These are phyloP conservation scores for Daldinia vernicosa DNA, from an alignment of 495 filamentous ascomycete species.

Conservation along the genomic window DNA sequence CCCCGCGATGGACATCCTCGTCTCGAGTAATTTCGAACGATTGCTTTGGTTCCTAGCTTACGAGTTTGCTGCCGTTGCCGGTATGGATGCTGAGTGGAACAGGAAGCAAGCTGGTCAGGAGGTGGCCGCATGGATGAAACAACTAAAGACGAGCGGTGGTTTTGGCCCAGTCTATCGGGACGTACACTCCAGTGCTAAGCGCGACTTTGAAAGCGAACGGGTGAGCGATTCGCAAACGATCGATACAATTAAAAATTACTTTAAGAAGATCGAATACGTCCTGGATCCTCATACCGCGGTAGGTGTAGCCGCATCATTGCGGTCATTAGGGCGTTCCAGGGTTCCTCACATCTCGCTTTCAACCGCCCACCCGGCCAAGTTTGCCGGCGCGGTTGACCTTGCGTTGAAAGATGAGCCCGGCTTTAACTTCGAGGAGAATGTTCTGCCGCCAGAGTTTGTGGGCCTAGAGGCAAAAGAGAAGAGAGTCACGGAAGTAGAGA, in stretches of 20 bases:
- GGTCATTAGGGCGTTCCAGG: constrained; percentile 66
- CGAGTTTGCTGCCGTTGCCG: constrained; percentile 61
- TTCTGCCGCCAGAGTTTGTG: constrained; percentile 81
- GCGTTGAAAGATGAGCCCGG: constrained; percentile 72
- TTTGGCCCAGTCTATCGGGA: constrained; percentile 74
- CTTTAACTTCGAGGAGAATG: constrained; percentile 74
- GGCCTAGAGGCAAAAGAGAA: constrained; percentile 73
- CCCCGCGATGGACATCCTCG: constrained; percentile 97
- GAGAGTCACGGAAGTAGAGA: constrained; percentile 64
- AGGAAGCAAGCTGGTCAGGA: constrained; percentile 70
- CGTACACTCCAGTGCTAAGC: constrained; percentile 70
- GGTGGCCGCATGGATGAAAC: constrained; percentile 74
- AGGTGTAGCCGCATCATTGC: constrained; percentile 74
- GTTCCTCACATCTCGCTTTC: constrained; percentile 79
- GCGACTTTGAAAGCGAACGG: constrained; percentile 81
- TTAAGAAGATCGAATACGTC: constrained; percentile 73
- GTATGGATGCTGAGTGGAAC: constrained; percentile 67
- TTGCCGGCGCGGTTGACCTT: constrained; percentile 77
- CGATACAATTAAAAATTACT: constrained; percentile 73
- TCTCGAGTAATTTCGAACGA: constrained; percentile 94
- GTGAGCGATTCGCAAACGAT: constrained; percentile 82
- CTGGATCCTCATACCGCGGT: constrained; percentile 93
- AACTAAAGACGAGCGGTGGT: constrained; percentile 80
- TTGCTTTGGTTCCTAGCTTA: constrained; percentile 92
- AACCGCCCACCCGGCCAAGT: constrained; percentile 95